A percentile compares a stretch with the other conserved stretches of the same genome.
These are phyloP conservation scores for Lichtheimia hyalospora DNA, from an alignment of 371 early-diverging fungal species.

Conservation along the genomic window DNA sequence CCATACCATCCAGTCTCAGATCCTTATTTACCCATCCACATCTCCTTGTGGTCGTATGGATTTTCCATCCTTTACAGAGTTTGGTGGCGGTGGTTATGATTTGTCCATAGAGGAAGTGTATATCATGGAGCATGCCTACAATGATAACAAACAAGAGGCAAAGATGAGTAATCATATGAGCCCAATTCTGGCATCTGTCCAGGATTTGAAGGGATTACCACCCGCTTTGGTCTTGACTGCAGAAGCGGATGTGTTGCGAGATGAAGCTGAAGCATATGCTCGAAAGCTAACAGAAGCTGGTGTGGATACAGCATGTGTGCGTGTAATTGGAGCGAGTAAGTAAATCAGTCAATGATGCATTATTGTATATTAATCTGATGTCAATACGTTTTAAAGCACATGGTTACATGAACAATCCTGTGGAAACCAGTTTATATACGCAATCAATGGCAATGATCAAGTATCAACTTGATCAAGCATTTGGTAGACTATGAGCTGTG, in stretches of 20 bases:
- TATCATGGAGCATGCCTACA: conserved; percentile 1
- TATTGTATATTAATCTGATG: too few species aligned
- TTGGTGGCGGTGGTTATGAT: conserved; percentile 12
- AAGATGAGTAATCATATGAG: background rate
- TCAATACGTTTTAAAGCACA: conserved; percentile 3
- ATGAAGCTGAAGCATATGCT: conserved; percentile 22
- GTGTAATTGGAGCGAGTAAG: conserved; percentile 18
- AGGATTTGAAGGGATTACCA: conserved; percentile 18
- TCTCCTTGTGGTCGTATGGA: background rate
- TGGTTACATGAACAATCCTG: conserved; percentile 9
- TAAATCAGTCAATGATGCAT: too few species aligned
- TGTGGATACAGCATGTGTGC: conserved; percentile 10
- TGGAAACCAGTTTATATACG: conserved; percentile 12
- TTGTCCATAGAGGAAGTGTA: background rate
- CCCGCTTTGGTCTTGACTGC: conserved; percentile 23
- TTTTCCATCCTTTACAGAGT: conserved; percentile 7
- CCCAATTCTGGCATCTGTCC: conserved; percentile 12
- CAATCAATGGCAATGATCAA: conserved; percentile 3
- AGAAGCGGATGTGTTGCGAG: conserved; percentile 18
- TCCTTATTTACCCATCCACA: conserved; percentile 14
- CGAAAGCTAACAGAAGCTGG: conserved; percentile 15
- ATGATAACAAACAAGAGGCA: background rate
- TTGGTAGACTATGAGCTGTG: background rate
- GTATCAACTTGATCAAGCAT: background rate
- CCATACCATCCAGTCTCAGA: conserved; percentile 9